Percentiles rank a stretch among this genome's conserved stretches.
Conservation (phyloP, 176 grass and related monocot genomes). For the Themeda triandra region DNA sequence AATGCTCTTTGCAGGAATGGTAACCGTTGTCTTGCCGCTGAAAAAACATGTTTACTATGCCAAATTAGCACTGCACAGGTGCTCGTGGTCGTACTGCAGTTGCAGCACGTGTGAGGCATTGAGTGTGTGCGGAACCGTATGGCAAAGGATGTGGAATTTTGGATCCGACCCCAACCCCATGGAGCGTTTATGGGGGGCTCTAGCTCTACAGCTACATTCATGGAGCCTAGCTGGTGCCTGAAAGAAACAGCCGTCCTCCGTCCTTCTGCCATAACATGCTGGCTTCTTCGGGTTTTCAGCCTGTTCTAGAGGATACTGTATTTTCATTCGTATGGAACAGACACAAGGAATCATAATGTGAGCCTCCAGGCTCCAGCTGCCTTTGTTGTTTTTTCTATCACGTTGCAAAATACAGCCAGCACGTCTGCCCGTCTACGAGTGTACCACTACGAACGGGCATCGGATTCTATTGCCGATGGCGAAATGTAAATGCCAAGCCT, state of each 20-base stretch:
- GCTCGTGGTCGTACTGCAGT: not conserved
- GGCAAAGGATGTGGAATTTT: not conserved
- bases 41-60: not conserved
- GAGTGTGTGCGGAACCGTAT: not conserved
- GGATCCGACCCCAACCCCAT: not conserved
- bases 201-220: not conserved
- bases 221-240: conserved; percentile 5
- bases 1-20: not conserved
- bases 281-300: not conserved
- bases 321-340: not conserved
- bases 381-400: too few relatives aligned
- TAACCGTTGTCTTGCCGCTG: too few relatives aligned
- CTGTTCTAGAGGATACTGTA: not conserved
- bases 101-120: not conserved
- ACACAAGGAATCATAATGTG: not conserved
- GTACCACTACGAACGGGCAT: not conserved
- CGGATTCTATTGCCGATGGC: not conserved
- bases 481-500: not conserved
- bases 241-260: not conserved
- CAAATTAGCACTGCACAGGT: not conserved
- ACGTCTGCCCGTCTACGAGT: not conserved
- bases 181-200: not conserved
- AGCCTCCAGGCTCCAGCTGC: not conserved
- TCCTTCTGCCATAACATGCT: not conserved
- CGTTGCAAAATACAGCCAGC: not conserved